A percentile compares a stretch with the other conserved stretches of the same genome.
Evolutionary conservation across 2,329 filamentous ascomycete species (phyloP).

Genomic region (Colletotrichum musae): DNA sequence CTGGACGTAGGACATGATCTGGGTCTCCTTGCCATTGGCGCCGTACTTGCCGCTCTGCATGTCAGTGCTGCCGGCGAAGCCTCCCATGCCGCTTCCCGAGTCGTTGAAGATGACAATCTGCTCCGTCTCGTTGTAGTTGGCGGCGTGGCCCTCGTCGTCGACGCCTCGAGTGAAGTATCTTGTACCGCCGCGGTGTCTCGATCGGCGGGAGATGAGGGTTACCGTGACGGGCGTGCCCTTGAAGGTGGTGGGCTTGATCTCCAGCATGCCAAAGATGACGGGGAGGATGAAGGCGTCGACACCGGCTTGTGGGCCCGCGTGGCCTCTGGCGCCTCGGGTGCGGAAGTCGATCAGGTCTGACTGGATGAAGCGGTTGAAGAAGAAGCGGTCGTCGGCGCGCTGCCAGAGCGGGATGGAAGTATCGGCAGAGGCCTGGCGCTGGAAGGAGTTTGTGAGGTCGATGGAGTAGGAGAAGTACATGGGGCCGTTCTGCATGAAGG

Average conservation of each 20-base stretch:
- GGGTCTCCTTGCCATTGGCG: constrained; percentile 78
- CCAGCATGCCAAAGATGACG: constrained; percentile 96
- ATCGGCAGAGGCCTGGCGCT: constrained; percentile 88
- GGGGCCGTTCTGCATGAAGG: constrained; percentile 84
- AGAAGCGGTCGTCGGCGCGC: constrained; percentile 95
- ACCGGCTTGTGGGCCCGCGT: constrained; percentile 79
- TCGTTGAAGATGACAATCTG: constrained; percentile 94
- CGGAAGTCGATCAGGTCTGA: constrained; percentile 94
- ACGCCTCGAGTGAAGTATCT: constrained; percentile 95
- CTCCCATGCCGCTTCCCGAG: constrained; percentile 77
- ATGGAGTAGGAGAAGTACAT: constrained; percentile 99
- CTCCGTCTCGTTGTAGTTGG: constrained; percentile 99
- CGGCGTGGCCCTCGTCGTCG: constrained; percentile 94
- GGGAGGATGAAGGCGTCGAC: constrained; percentile 95
- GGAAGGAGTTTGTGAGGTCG: constrained; percentile 97
- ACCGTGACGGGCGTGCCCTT: constrained; percentile 89
- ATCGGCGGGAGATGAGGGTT: constrained; percentile 89
- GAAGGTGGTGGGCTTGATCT: constrained; percentile 88
- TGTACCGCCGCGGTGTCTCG: constrained; percentile 89
- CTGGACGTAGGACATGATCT: constrained; percentile 95
- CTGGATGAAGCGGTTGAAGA: constrained; percentile 97
- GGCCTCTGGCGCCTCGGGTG: constrained; percentile 71
- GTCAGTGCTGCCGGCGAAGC: constrained; percentile 82
- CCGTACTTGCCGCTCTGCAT: constrained; percentile 81
- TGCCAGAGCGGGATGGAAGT: constrained; percentile 85